Percentiles rank a stretch among this genome's conserved stretches.
phyloP scores from a whole-genome alignment of 2,329 filamentous ascomycete species.

The Immersiporthe knoxdaviesiana region DNA sequence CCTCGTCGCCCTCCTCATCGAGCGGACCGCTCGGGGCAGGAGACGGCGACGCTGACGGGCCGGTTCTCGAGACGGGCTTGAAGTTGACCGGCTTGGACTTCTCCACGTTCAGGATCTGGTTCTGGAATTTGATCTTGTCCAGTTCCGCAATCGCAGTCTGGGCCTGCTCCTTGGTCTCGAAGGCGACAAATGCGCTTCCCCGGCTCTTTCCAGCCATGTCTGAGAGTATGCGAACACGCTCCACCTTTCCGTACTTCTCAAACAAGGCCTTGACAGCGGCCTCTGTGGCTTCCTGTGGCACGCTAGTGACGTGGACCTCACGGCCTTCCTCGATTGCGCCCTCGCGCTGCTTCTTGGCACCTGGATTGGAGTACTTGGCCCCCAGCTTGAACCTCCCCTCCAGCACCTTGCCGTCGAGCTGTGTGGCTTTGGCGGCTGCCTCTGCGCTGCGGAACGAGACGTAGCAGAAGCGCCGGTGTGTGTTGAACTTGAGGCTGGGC shows the following conservation, averaged over 20 bases:
- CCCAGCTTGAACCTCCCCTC: constrained; percentile 70
- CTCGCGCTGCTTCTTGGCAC: constrained; percentile 74
- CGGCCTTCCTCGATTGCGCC: constrained; percentile 85
- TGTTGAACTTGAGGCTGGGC: constrained; percentile 88
- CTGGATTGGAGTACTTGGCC: constrained; percentile 84
- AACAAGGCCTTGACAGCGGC: constrained; percentile 73
- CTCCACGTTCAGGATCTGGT: constrained; percentile 69
- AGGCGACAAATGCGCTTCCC: constrained; percentile 82
- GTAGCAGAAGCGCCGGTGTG: constrained; percentile 92
- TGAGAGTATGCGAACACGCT: constrained; percentile 71
- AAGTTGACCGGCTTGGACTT: constrained; percentile 59
- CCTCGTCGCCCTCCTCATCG: constrained; percentile 43
- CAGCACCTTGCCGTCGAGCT: constrained; percentile 71
- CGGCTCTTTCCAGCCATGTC: constrained; percentile 70
- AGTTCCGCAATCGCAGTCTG: constrained; percentile 67
- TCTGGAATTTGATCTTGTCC: constrained; percentile 71
- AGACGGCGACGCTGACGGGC: constrained; percentile 41
- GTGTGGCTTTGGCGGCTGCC: constrained; percentile 71
- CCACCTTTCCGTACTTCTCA: constrained; percentile 73
- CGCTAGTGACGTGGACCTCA: constrained; percentile 77
- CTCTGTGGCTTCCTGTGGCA: constrained; percentile 66
- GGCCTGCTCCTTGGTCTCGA: constrained; percentile 70
- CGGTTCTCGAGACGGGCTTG: constrained; percentile 55
- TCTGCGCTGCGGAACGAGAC: constrained; percentile 77
- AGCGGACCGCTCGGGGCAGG: constrained; percentile 36